Conservation (phyloP, 805 yeast species). For the Nakazawaea laoshanensis region DNA sequence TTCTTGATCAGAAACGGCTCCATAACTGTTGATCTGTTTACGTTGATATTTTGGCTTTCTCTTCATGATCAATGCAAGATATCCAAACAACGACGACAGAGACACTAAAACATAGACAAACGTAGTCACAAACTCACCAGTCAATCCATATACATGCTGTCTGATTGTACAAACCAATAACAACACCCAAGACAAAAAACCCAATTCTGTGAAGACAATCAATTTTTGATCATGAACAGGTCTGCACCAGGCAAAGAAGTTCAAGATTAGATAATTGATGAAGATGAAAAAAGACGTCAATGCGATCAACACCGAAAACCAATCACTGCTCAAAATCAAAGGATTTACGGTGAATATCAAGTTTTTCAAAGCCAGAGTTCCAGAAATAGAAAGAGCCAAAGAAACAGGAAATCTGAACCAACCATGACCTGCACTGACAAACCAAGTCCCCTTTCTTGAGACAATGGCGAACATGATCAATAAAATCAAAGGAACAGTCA, state of each 20-base stretch:
- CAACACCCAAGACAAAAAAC: conserved; percentile 47
- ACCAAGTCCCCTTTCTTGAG: conserved; percentile 39
- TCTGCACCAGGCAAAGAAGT: conserved; percentile 30
- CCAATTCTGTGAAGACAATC: conserved; percentile 43
- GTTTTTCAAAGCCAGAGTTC: conserved; percentile 27
- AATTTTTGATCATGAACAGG: conserved; percentile 56
- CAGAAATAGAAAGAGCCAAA: conserved; percentile 32
- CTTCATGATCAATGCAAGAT: conserved; percentile 35
- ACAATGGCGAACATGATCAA: conserved; percentile 38
- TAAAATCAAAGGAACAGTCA: conserved; percentile 45
- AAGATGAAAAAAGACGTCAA: conserved; percentile 39
- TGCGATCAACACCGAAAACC: conserved; percentile 39
- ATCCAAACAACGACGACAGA: conserved; percentile 40
- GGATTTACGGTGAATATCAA: conserved; percentile 36
- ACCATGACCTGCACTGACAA: conserved; percentile 30
- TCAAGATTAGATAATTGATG: conserved; percentile 48
- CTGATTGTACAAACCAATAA: conserved; percentile 43
- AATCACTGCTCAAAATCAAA: conserved; percentile 41
- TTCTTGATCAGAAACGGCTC: not conserved
- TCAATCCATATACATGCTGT: conserved; percentile 37
- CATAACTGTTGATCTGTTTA: conserved; percentile 3
- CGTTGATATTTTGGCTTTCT: conserved; percentile 8
- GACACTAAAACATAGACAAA: conserved; percentile 39
- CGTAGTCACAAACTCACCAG: conserved; percentile 44
- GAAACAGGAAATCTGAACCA: conserved; percentile 55